Evolutionary conservation across 139 green algal species (phyloP), one percentile per base, ranked within the genome.

Genomic region (Closterium sp.): DNA sequence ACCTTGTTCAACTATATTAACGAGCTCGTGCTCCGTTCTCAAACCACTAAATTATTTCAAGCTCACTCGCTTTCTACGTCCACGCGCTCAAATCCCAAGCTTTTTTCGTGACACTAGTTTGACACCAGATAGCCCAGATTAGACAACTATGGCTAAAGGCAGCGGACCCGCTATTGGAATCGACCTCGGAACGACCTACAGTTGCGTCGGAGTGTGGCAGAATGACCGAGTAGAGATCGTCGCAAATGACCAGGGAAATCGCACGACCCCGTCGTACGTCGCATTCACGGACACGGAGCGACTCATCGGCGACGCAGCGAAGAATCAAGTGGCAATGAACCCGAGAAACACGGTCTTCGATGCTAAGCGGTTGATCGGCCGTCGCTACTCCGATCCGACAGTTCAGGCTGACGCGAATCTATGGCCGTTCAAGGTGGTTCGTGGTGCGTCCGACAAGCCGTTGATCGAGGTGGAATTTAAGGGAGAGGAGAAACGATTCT

Each of bases 221-320:
- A 90, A 95, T 89, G 94, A 95, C 55, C 93, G 91, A 25, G 93
- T 94, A 19, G 92, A 94, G 91, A 94, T 94, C 69, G 90, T 94
- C 23, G 83, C 91, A 19, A 94, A 94, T 91, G 90, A 94, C 2
- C 96, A 98, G 93, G 95, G 93, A 34, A 96, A 98, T 95, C 94
- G 97, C 34, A 99, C 97, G 31, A 99, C 97, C 0, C 97, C 97
- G 25, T 98, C 96, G 0, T 98, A 98, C 93, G 97, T 99, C 9
- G 98, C 96, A 7, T 99, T 99, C 95, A 99, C 98, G 19, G 98
- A 99, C 94, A 96, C 95, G 9, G 98, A 99, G 96, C 96, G 98
- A 35, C 95, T 99, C 19, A 98, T 99, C 33, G 98, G 94, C n/a
- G 94, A 96, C 55, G 94, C 94, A 64, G 94, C 97, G 7, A 99